Percentiles rank a stretch among this genome's conserved stretches.
These are phyloP conservation scores for Saccharomycopsis schoenii DNA, from an alignment of 805 yeast genomes.

Conservation along the genomic window DNA sequence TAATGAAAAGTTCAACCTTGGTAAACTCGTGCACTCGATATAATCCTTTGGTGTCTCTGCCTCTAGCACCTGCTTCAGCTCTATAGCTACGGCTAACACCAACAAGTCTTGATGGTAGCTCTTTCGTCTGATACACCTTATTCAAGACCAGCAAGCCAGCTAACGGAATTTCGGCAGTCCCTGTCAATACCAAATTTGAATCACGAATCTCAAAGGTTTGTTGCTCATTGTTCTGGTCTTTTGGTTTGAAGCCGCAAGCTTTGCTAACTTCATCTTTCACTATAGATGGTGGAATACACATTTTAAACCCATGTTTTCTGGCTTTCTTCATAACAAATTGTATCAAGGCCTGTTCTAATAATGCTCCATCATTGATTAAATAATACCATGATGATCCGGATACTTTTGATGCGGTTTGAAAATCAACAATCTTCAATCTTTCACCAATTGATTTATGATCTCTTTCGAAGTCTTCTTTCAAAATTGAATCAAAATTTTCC, in stretches of 20 bases:
- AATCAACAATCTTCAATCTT: conserved; percentile 56
- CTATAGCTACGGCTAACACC: conserved; percentile 84
- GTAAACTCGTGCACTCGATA: conserved; percentile 95
- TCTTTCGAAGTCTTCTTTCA: conserved; percentile 20
- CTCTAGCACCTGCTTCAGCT: conserved; percentile 97
- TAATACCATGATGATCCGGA: conserved; percentile 85
- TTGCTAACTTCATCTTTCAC: conserved; percentile 65
- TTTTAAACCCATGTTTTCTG: conserved; percentile 51
- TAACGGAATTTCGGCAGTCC: conserved; percentile 92
- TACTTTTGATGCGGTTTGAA: conserved; percentile 59
- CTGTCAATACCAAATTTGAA: conserved; percentile 53
- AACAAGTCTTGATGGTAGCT: conserved; percentile 50
- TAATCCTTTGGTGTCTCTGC: conserved; percentile 82
- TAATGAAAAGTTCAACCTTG: conserved; percentile 82
- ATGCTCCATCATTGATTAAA: conserved; percentile 73
- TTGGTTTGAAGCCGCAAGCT: conserved; percentile 93
- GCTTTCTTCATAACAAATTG: conserved; percentile 70
- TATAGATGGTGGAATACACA: conserved; percentile 77
- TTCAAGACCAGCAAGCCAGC: conserved; percentile 64
- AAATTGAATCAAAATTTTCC: conserved; percentile 15
- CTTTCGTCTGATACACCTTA: conserved; percentile 30
- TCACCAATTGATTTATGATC: conserved; percentile 72
- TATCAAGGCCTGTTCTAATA: conserved; percentile 80
- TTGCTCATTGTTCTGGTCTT: conserved; percentile 76
- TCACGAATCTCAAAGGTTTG: conserved; percentile 67